A percentile compares a stretch with the other conserved stretches of the same genome.
Evolutionary conservation across 192 early-diverging fungal genomes (phyloP).

Genomic region (Borealophlyctis nickersoniae): DNA sequence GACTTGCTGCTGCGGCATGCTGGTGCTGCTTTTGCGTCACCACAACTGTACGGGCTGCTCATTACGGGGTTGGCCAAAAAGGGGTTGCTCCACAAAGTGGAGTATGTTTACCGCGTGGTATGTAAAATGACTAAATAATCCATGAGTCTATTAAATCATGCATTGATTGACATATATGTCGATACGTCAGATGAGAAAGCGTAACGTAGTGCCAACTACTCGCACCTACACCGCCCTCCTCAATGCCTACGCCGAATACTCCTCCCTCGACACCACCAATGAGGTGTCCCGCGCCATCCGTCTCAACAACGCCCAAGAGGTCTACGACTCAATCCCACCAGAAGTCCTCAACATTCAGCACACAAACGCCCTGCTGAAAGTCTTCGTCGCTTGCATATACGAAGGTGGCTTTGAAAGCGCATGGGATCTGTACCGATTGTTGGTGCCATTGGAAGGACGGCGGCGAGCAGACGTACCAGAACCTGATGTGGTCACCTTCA

Average conservation of each 20-base stretch:
- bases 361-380: slow-evolving; percentile 19
- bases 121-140: too few relatives aligned
- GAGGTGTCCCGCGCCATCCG: not conserved
- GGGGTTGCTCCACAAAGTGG: slow-evolving; percentile 5
- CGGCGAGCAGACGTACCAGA: not conserved
- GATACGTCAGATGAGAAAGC: slow-evolving; percentile 30
- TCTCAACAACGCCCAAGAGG: slow-evolving; percentile 3
- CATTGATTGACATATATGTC: too few relatives aligned
- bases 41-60: slow-evolving; percentile 17
- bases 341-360: not conserved
- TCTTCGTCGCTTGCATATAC: slow-evolving; percentile 5
- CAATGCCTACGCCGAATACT: slow-evolving; percentile 16
- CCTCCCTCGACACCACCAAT: slow-evolving; percentile 3
- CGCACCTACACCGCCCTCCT: slow-evolving; percentile 29
- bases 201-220: slow-evolving; percentile 25
- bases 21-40: slow-evolving; percentile 10
- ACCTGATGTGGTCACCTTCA: slow-evolving; percentile 11
- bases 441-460: not conserved
- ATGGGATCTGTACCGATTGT: slow-evolving; percentile 17
- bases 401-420: slow-evolving; percentile 21
- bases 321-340: slow-evolving; percentile 11
- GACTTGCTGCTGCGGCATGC: slow-evolving; percentile 20
- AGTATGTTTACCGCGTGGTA: slow-evolving; percentile 6
- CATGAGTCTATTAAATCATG: too few relatives aligned
- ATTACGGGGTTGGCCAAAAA: slow-evolving; percentile 12